These are phyloP conservation scores for Juglanconis juglandina DNA, from an alignment of 2,329 filamentous ascomycete species.

Conservation along the genomic window DNA sequence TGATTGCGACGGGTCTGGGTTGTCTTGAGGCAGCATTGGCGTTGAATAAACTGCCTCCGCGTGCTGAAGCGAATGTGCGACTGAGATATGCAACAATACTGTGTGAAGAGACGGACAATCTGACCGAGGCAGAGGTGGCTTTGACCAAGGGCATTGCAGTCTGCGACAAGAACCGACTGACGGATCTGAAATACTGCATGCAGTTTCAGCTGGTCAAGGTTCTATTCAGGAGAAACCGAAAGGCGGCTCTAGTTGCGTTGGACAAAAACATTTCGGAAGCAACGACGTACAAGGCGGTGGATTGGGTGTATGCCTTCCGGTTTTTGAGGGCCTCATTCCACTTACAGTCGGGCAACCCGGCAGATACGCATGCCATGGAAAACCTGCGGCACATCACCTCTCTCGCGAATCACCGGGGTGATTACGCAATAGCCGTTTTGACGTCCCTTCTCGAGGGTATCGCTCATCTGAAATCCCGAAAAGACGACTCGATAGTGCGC, in stretches of 20 bases:
- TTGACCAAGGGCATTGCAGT: conserved; percentile 68
- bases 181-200: conserved; percentile 73
- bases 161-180: conserved; percentile 61
- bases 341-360: conserved; percentile 56
- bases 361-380: conserved; percentile 63
- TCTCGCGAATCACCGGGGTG: conserved; percentile 57
- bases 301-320: conserved; percentile 75
- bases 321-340: conserved; percentile 70
- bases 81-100: conserved; percentile 70
- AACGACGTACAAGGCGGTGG: conserved; percentile 62
- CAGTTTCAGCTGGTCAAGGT: conserved; percentile 69
- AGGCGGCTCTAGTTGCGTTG: conserved; percentile 68
- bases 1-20: conserved; percentile 68
- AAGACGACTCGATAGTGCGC: conserved; percentile 64
- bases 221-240: conserved; percentile 66
- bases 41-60: conserved; percentile 56
- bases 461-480: conserved; percentile 61
- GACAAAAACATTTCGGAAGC: conserved; percentile 68
- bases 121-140: conserved; percentile 68
- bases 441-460: conserved; percentile 67
- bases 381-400: conserved; percentile 63
- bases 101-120: conserved; percentile 72
- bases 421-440: conserved; percentile 62
- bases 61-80: conserved; percentile 65
- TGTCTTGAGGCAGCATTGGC: conserved; percentile 70